These are phyloP conservation scores for Capronia coronata DNA, from an alignment of 2,329 filamentous ascomycete species.

Conservation along the genomic window DNA sequence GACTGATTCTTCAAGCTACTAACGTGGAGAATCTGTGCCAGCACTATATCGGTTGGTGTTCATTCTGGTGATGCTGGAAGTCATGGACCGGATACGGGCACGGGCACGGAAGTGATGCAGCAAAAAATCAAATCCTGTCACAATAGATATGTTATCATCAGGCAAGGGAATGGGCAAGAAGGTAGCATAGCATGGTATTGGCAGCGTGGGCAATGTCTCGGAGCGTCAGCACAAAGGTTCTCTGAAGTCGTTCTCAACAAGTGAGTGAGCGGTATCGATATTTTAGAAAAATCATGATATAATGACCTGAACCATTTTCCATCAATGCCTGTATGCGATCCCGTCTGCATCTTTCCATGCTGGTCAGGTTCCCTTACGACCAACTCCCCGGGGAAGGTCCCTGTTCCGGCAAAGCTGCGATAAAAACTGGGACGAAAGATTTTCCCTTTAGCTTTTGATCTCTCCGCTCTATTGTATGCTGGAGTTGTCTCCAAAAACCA, in stretches of 20 bases:
- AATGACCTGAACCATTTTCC: background rate
- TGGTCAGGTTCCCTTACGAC: background rate
- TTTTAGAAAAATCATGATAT: background rate
- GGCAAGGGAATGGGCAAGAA: too few species aligned
- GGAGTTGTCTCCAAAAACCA: background rate
- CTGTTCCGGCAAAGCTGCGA: background rate
- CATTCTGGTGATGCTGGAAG: slow-evolving; percentile 67
- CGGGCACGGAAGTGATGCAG: background rate
- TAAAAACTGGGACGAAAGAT: background rate
- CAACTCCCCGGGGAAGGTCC: background rate
- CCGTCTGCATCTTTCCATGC: background rate
- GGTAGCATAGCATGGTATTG: too few species aligned
- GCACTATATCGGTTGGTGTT: slow-evolving; percentile 98
- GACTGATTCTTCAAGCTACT: slow-evolving; percentile 88
- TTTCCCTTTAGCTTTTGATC: background rate
- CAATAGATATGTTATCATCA: too few species aligned
- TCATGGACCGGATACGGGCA: background rate
- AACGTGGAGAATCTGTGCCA: slow-evolving; percentile 97
- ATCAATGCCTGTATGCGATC: background rate
- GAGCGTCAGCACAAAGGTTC: too few species aligned
- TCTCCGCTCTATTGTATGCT: background rate
- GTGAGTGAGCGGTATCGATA: background rate
- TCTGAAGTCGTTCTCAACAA: too few species aligned
- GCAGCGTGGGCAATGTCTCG: too few species aligned
- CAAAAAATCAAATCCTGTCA: too few species aligned